Base-by-base conservation (phyloP, 345 rosid genomes). In the Salix exigua region DNA sequence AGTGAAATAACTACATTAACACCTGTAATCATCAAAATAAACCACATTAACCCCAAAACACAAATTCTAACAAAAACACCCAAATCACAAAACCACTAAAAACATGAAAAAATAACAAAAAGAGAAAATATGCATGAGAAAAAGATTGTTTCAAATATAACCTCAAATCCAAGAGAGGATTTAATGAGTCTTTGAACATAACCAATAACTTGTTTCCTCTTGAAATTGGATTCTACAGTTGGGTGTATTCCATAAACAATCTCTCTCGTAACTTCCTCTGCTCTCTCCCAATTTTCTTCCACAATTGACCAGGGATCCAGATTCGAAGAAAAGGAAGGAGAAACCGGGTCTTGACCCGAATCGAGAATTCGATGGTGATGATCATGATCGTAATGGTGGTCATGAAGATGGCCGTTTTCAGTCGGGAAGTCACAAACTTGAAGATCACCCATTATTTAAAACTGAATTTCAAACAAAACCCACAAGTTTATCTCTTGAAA, bases 131-230 rank as follows among this genome's bases (percentile, higher is more conserved):
- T n/a, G 17, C 60, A 55, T 9, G 25, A 10, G 18, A 40, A 19
- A 10, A 35, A 10, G 23, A 48, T 64, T 5, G 26, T 16, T 7
- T 11, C 10, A 58, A 23, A 58, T 9, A 55, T 11, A 19, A 85
- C 86, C 86, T 82, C 72, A 30, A 40, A 72, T 14, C 77, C 84
- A 53, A 82, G 66, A 35, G 74, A 73, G 16, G 50, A 37, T 51
- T 33, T 73, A 60, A 85, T 70, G 35, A 85, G 82, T n/a, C 66
- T 37, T 48, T 68, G 80, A 53, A 85, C 74, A 51, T 78, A 82
- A 30, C 70, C 66, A 7, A 80, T 10, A 30, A 85, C 74, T 35
- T 78, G 58, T 65, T 65, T 77, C 66, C 86, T 71, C 53, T 78
- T 72, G 21, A 61, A 31, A 31, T 78, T 60, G 1, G 78, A 78